Evolutionary conservation across 345 rosid genomes (phyloP), one percentile per base, ranked within the genome.

Genomic region (Firmiana major): DNA sequence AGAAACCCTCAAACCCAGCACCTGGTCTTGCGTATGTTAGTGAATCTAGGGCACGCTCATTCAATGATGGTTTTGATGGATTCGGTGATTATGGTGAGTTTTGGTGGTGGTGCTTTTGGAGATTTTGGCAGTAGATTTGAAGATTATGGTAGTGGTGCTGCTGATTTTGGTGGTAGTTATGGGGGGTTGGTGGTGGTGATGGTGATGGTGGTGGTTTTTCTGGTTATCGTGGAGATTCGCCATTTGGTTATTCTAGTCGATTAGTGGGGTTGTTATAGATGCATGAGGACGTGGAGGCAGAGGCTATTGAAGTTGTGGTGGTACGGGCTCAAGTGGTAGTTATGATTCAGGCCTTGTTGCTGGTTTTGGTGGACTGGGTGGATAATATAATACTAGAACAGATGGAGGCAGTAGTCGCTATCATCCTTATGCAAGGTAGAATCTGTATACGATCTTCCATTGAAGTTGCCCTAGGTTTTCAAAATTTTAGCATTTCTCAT

Each of bases 391-490:
- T 74, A 74, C 65, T 68, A 77, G 78, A 58, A 31, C 78, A 49
- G 81, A 73, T 19, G 66, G 78, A 45, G 73, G 83, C 76, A 54
- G 78, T 77, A 77, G 78, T 62, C 78, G 84, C 12, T 73, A 74
- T 26, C 84, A 77, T 81, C 84, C 81, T 55, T 77, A 81, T 6
- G 63, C 80, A 67, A 81, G 83, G 60, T 81, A 81, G 83, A 77
- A 55, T 19, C 6, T 21, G 79, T 53, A 68, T 80, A 80, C 71
- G 63, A 51, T 72, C 57, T 17, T 49, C 75, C 77, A 28, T 81
- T 72, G 80, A 81, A 73, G 83, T 77, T 77, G 70, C 75, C 28
- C 10, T 51, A 64, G 59, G 63, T 66, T 67, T 65, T 54, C 62
- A 26, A 46, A 55, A 63, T 77, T n/a, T 46, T 71, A 53, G 76